A percentile compares a stretch with the other conserved stretches of the same genome.
These are phyloP conservation scores for Ogataea trehalophila DNA, from an alignment of 805 yeast species.

Conservation along the genomic window DNA sequence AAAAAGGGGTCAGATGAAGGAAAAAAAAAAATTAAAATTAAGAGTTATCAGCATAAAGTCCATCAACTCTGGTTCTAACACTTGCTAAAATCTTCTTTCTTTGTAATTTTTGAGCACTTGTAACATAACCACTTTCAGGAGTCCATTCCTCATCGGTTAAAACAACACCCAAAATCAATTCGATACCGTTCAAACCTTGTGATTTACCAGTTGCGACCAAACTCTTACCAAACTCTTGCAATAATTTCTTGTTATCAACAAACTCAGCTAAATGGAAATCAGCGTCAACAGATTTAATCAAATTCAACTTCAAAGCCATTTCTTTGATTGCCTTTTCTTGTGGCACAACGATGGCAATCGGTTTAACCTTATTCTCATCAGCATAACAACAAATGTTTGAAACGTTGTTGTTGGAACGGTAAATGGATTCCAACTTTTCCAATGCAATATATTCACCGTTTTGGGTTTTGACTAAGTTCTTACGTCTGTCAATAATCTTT, in stretches of 20 bases:
- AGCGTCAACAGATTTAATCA: conserved; percentile 36
- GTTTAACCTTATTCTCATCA: conserved; percentile 81
- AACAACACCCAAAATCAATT: conserved; percentile 73
- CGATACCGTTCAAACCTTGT: conserved; percentile 83
- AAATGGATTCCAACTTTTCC: conserved; percentile 87
- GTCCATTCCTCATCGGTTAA: conserved; percentile 94
- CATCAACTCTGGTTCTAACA: conserved; percentile 63
- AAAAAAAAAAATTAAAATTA: not conserved
- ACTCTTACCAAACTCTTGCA: conserved; percentile 48
- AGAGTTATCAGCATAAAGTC: conserved; percentile 41
- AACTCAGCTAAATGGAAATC: conserved; percentile 40
- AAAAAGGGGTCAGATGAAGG: not conserved
- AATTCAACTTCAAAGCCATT: conserved; percentile 52
- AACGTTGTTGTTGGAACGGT: conserved; percentile 77
- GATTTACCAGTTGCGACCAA: conserved; percentile 70
- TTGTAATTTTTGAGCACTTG: conserved; percentile 94
- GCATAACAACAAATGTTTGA: conserved; percentile 90
- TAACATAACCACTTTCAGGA: conserved; percentile 89
- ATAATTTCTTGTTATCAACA: conserved; percentile 53
- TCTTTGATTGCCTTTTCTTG: conserved; percentile 60
- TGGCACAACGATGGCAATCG: conserved; percentile 87
- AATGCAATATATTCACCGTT: conserved; percentile 98
- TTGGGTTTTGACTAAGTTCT: conserved; percentile 90
- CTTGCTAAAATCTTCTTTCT: conserved; percentile 80
- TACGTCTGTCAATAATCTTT: conserved; percentile 85